phyloP scores from a whole-genome alignment of 148 eudicot genomes.

The Drosera capensis region DNA sequence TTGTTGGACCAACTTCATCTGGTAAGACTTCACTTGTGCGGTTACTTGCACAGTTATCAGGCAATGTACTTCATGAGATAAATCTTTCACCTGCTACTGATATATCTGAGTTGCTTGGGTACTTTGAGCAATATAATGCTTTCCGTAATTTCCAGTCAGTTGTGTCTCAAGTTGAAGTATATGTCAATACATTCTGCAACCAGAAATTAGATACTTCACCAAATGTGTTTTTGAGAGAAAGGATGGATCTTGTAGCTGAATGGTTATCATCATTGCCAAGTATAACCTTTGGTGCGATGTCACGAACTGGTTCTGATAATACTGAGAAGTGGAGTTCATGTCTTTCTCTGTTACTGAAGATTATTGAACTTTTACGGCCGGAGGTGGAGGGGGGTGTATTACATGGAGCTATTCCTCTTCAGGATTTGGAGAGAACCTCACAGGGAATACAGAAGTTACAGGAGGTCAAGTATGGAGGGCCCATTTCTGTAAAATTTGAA shows the following conservation, averaged over 20 bases:
- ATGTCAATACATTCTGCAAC: constrained; percentile 56
- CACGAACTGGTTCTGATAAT: constrained; percentile 20
- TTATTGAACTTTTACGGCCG: constrained; percentile 38
- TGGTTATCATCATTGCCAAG: constrained; percentile 57
- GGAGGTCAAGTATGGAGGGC: constrained; percentile 25
- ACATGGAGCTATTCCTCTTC: constrained; percentile 43
- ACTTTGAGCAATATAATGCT: constrained; percentile 91
- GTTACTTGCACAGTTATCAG: constrained; percentile 71
- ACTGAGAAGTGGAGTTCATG: constrained; percentile 36
- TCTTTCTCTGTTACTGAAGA: constrained; percentile 35
- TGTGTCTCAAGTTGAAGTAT: constrained; percentile 42
- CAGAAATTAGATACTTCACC: constrained; percentile 35
- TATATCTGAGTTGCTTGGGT: constrained; percentile 86
- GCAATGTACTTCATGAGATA: constrained; percentile 72
- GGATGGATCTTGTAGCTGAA: constrained; percentile 29
- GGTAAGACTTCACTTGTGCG: constrained; percentile 83
- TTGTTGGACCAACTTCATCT: constrained; percentile 84
- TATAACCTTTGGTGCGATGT: constrained; percentile 19
- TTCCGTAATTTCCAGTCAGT: constrained; percentile 51
- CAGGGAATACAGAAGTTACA: constrained; percentile 35
- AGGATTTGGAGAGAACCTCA: constrained; percentile 40
- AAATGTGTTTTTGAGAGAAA: constrained; percentile 23
- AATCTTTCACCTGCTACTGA: constrained; percentile 94
- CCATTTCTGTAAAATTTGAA: constrained; percentile 58
- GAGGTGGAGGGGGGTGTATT: constrained; percentile 19